A percentile compares a stretch with the other conserved stretches of the same genome.
phyloP scores from a whole-genome alignment of 805 yeast genomes.

The Yarrowia keelungensis region DNA sequence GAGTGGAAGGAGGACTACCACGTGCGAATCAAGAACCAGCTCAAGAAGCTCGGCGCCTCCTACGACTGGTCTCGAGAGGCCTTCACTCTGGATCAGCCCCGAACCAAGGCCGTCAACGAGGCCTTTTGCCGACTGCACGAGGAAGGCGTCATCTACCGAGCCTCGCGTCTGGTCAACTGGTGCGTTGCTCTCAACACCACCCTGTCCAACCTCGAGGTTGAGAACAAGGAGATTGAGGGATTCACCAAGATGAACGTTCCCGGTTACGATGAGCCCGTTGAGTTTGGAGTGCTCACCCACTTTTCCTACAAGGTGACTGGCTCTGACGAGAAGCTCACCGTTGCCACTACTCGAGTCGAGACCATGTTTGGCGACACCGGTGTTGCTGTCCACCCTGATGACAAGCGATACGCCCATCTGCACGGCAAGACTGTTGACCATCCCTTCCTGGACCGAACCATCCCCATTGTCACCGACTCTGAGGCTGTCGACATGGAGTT shows the following conservation, averaged over 20 bases:
- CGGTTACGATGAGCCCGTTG: conserved; percentile 86
- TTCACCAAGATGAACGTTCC: conserved; percentile 84
- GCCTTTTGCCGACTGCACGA: conserved; percentile 91
- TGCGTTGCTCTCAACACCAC: conserved; percentile 94
- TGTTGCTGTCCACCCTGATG: conserved; percentile 97
- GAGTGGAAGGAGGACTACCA: conserved; percentile 98
- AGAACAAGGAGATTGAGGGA: conserved; percentile 86
- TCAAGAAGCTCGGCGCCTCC: conserved; percentile 90
- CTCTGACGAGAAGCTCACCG: conserved; percentile 83
- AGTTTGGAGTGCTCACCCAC: conserved; percentile 96
- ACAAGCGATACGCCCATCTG: conserved; percentile 87
- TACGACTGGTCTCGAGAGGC: conserved; percentile 96
- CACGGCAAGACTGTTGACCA: conserved; percentile 93
- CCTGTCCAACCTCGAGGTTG: conserved; percentile 94
- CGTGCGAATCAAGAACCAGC: conserved; percentile 79
- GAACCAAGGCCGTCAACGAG: conserved; percentile 82
- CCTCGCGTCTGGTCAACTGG: conserved; percentile 94
- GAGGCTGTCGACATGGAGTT: conserved; percentile 99
- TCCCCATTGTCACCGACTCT: conserved; percentile 87
- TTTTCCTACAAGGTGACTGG: conserved; percentile 89
- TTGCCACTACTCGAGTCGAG: conserved; percentile 99
- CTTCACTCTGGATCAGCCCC: conserved; percentile 83
- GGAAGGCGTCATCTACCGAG: conserved; percentile 95
- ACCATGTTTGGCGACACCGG: conserved; percentile 98
- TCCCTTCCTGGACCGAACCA: conserved; percentile 82